Conservation (phyloP, 2,329 filamentous ascomycete genomes). For the Capronia americana region DNA sequence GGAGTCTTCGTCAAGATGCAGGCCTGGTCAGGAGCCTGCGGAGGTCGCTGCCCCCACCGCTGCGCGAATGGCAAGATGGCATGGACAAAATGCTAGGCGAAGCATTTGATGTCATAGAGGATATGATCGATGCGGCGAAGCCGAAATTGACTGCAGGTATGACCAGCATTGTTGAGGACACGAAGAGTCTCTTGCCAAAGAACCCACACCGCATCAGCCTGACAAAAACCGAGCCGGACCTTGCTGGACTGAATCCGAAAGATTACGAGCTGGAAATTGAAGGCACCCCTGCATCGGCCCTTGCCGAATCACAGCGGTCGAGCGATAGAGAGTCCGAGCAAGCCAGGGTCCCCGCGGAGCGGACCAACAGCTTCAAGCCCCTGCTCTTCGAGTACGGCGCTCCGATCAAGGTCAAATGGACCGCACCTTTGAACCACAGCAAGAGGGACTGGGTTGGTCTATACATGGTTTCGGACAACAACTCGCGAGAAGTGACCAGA, state of each 20-base stretch:
- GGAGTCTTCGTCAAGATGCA: conserved; percentile 80
- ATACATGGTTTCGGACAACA: conserved; percentile 95
- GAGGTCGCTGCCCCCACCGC: conserved; percentile 79
- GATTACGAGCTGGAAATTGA: conserved; percentile 79
- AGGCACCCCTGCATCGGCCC: conserved; percentile 64
- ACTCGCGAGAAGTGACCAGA: conserved; percentile 80
- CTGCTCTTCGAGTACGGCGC: conserved; percentile 86
- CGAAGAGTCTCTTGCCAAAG: conserved; percentile 83
- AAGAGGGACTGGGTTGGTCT: conserved; percentile 95
- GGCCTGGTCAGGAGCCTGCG: conserved; percentile 91
- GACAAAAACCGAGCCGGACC: conserved; percentile 76
- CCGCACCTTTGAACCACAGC: conserved; percentile 82
- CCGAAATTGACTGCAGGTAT: conserved; percentile 87
- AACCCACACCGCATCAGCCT: conserved; percentile 87
- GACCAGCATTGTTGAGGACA: conserved; percentile 85
- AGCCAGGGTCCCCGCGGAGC: conserved; percentile 69
- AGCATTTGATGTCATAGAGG: conserved; percentile 86
- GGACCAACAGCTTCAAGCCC: conserved; percentile 68
- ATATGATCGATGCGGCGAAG: conserved; percentile 82
- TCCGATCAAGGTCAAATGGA: conserved; percentile 89
- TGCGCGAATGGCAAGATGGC: conserved; percentile 82
- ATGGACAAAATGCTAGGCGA: conserved; percentile 87
- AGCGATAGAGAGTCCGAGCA: conserved; percentile 76
- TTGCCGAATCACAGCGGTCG: conserved; percentile 63
- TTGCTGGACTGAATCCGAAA: conserved; percentile 78